Evolutionary conservation across 2,329 filamentous ascomycete species (phyloP).

Genomic region (Colletotrichum lindemuthianum): DNA sequence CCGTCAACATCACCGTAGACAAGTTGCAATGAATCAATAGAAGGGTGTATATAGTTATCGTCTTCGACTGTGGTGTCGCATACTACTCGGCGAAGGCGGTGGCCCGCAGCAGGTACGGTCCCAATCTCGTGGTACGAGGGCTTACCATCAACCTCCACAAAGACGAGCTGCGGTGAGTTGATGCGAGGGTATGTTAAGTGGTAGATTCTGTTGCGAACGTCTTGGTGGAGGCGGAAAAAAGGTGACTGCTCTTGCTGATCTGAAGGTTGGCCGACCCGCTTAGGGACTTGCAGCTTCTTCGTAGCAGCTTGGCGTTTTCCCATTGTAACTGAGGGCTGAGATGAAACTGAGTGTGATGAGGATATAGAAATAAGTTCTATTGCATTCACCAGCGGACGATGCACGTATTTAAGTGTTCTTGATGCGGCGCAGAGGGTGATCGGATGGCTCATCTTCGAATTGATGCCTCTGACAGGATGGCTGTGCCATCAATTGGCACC

Average conservation of each 20-base stretch:
- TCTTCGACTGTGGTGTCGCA: neutral
- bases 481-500: no score
- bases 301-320: neutral
- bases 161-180: slow-evolving; percentile 5
- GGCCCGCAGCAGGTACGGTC: neutral
- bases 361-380: no score
- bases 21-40: slow-evolving; percentile 7
- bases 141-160: slow-evolving; percentile 1
- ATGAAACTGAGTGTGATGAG: no score
- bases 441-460: no score
- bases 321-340: neutral
- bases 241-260: slow-evolving; percentile 16
- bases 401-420: no score
- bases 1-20: slow-evolving; percentile 3
- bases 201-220: slow-evolving; percentile 17
- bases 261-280: neutral
- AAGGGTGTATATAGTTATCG: slow-evolving; percentile 1
- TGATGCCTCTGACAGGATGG: no score
- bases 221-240: slow-evolving; percentile 15
- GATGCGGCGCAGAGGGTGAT: no score
- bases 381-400: no score
- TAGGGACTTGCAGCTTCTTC: neutral
- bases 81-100: slow-evolving; percentile 1
- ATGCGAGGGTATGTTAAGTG: slow-evolving; percentile 17
- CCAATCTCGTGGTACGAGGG: slow-evolving; percentile 1